A percentile compares a stretch with the other conserved stretches of the same genome.
phyloP scores from a whole-genome alignment of 345 rosid species.

The Salix koriyanagi region DNA sequence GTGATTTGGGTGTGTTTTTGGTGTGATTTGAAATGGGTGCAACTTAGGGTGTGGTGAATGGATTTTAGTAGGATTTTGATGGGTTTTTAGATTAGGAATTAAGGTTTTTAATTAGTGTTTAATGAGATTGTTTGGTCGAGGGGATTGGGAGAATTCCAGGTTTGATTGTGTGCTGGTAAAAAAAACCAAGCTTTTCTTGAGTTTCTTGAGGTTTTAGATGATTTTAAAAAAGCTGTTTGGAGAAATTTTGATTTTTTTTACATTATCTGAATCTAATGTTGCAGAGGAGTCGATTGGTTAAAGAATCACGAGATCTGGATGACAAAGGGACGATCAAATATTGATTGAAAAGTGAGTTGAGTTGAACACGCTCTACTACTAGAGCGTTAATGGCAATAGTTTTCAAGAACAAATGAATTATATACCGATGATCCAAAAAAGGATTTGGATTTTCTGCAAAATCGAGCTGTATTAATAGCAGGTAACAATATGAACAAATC shows the following conservation, averaged over 20 bases:
- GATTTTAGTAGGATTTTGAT: constrained; percentile 8
- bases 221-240: not conserved
- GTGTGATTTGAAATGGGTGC: not conserved
- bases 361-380: constrained; percentile 6
- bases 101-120: constrained; percentile 8
- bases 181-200: not conserved
- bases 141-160: not conserved
- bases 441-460: too few relatives aligned
- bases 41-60: not conserved
- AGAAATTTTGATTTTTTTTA: not conserved
- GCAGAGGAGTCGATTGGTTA: not conserved
- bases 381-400: too few relatives aligned
- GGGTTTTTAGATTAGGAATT: not conserved
- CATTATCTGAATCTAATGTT: not conserved
- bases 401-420: too few relatives aligned
- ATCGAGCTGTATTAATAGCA: too few relatives aligned
- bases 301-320: constrained; percentile 6
- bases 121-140: not conserved
- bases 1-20: not conserved
- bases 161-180: constrained; percentile 2
- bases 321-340: not conserved
- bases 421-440: too few relatives aligned
- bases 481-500: too few relatives aligned
- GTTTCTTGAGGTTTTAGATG: not conserved
- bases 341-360: not conserved